Percentiles rank a stretch among this genome's conserved stretches.
Conservation (phyloP, 2,329 filamentous ascomycete species). For the Botrytis tulipae region DNA sequence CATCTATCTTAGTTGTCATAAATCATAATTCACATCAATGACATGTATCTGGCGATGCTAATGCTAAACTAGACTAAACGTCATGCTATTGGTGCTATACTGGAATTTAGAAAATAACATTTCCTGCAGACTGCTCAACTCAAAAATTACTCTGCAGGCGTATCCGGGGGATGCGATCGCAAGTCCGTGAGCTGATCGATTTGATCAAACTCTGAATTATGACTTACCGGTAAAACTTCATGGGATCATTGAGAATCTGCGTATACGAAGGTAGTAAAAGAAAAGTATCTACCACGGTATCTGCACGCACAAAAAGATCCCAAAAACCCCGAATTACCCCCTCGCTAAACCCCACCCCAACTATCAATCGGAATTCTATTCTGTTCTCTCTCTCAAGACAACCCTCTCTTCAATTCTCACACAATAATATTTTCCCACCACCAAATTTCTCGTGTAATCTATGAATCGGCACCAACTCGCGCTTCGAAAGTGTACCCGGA, state of each 20-base stretch:
- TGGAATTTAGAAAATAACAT: background rate
- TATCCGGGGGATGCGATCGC: too few species aligned
- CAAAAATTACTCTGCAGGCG: too few species aligned
- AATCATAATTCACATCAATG: background rate
- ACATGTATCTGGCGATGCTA: background rate
- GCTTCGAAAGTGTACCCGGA: background rate
- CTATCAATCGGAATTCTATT: background rate
- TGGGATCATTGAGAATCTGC: too few species aligned
- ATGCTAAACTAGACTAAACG: too few species aligned
- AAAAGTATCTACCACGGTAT: background rate
- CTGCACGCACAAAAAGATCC: background rate
- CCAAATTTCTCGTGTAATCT: accelerated
- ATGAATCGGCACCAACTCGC: background rate
- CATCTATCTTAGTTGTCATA: background rate
- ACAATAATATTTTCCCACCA: accelerated
- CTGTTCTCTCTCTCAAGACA: too few species aligned
- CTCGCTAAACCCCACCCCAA: background rate
- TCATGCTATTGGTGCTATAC: background rate
- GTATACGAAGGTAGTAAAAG: too few species aligned
- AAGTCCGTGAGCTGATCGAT: too few species aligned
- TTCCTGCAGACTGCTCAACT: too few species aligned
- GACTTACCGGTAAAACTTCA: background rate
- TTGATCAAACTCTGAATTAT: background rate
- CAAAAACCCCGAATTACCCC: background rate
- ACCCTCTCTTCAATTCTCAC: background rate